phyloP scores from a whole-genome alignment of 2,329 filamentous ascomycete species.

The Kalmusia sp. region DNA sequence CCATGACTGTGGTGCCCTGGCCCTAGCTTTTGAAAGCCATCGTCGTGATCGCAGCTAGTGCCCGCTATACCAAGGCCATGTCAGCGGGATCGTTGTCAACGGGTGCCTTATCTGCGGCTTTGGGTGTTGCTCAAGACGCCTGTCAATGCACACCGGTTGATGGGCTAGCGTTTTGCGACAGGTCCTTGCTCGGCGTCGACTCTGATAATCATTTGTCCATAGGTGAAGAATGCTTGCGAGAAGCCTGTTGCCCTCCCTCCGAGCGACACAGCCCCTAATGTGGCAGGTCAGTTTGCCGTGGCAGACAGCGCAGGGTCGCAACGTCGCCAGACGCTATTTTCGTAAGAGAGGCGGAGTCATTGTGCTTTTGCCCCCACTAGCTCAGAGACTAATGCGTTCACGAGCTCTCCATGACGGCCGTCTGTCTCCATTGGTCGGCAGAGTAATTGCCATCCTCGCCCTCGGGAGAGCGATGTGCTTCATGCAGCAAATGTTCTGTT shows the following conservation, averaged over 20 bases:
- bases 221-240: neutral
- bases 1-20: slow-evolving; percentile 7
- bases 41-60: slow-evolving; percentile 13
- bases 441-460: neutral
- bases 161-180: slow-evolving; percentile 13
- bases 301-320: neutral
- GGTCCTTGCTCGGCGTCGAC: slow-evolving; percentile 10
- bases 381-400: slow-evolving; percentile 17
- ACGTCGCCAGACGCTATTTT: slow-evolving; percentile 1
- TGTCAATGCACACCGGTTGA: slow-evolving; percentile 4
- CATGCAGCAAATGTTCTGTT: slow-evolving; percentile 9
- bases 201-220: neutral
- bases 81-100: slow-evolving; percentile 36
- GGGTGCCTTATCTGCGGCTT: slow-evolving; percentile 23
- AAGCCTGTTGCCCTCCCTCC: neutral
- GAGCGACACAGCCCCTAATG: neutral
- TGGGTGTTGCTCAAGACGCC: slow-evolving; percentile 19
- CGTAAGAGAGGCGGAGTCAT: slow-evolving; percentile 5
- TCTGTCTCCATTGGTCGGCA: neutral
- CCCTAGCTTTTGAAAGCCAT: neutral
- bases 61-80: slow-evolving; percentile 40
- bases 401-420: slow-evolving; percentile 1
- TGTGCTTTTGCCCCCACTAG: slow-evolving; percentile 5
- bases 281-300: neutral
- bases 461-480: slow-evolving; percentile 5